Conservation (phyloP, 2,329 filamentous ascomycete species). For the Aspergillus brasiliensis region DNA sequence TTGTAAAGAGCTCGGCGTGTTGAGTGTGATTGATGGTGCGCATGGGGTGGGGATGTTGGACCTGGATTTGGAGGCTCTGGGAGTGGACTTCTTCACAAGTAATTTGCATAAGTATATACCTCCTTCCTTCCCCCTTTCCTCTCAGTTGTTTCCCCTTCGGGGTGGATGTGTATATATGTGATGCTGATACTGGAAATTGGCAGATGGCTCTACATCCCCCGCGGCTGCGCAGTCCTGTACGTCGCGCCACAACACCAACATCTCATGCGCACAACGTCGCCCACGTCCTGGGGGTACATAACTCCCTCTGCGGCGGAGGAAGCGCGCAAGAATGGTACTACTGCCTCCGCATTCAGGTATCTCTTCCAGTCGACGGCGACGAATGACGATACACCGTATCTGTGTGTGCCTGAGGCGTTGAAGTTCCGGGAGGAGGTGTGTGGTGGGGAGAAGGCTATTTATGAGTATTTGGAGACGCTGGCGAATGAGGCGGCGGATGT, state of each 20-base stretch:
- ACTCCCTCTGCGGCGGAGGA: conserved; percentile 39
- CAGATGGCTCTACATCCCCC: conserved; percentile 78
- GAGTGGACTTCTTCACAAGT: conserved; percentile 82
- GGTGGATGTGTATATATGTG: conserved; percentile 15
- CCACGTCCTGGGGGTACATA: conserved; percentile 78
- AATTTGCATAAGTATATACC: conserved; percentile 75
- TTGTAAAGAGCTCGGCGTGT: conserved; percentile 67
- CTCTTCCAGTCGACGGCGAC: conserved; percentile 80
- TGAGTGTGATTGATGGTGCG: conserved; percentile 80
- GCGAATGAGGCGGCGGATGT: conserved; percentile 64
- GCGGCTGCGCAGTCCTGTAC: conserved; percentile 79
- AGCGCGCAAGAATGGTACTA: conserved; percentile 57
- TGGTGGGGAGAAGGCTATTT: conserved; percentile 73
- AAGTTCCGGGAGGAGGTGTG: conserved; percentile 68
- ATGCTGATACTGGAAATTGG: not conserved
- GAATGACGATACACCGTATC: conserved; percentile 69
- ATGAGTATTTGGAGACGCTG: conserved; percentile 63
- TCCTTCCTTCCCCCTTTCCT: not conserved
- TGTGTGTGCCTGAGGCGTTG: conserved; percentile 72
- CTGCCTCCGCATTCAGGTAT: conserved; percentile 56
- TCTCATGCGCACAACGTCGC: conserved; percentile 71
- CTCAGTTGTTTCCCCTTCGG: not conserved
- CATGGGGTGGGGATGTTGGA: conserved; percentile 80
- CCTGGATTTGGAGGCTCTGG: conserved; percentile 65
- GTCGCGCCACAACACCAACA: conserved; percentile 75